Conservation (phyloP, 805 yeast genomes). For the Spathaspora boniae region DNA sequence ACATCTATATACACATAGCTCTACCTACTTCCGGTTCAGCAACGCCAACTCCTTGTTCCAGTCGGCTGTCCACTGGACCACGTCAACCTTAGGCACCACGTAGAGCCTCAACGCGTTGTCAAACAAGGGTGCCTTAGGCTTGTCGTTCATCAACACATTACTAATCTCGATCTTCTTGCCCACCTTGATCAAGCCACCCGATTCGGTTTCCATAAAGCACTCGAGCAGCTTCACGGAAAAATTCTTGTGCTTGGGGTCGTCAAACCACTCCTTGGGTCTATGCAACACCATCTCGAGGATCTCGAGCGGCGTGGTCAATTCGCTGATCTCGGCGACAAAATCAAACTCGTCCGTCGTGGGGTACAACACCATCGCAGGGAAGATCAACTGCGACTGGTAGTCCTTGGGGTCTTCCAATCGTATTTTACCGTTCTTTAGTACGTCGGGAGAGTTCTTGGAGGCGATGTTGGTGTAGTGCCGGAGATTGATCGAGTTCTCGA, state of each 20-base stretch:
- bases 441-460: constrained; percentile 53
- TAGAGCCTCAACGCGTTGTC: constrained; percentile 71
- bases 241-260: constrained; percentile 55
- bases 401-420: constrained; percentile 63
- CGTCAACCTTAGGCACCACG: constrained; percentile 71
- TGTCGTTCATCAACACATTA: constrained; percentile 57
- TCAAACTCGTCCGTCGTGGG: constrained; percentile 86
- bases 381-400: constrained; percentile 71
- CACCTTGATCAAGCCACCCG: constrained; percentile 82
- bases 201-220: constrained; percentile 74
- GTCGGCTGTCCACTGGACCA: constrained; percentile 58
- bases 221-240: constrained; percentile 60
- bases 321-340: constrained; percentile 71
- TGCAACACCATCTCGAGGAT: constrained; percentile 54
- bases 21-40: constrained; percentile 28
- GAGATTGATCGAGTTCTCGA: constrained; percentile 57
- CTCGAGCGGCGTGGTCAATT: constrained; percentile 63
- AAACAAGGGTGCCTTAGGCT: constrained; percentile 61
- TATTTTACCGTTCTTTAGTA: constrained; percentile 49
- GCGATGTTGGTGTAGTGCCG: constrained; percentile 53
- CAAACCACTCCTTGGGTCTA: constrained; percentile 69
- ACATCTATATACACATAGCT: constrained; percentile 2
- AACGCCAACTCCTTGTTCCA: constrained; percentile 67
- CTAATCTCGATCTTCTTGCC: constrained; percentile 73
- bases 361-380: constrained; percentile 77